Evolutionary conservation across 2,329 filamentous ascomycete genomes (phyloP), one percentile per base, ranked within the genome.

Genomic region (Alternaria incomplexa): DNA sequence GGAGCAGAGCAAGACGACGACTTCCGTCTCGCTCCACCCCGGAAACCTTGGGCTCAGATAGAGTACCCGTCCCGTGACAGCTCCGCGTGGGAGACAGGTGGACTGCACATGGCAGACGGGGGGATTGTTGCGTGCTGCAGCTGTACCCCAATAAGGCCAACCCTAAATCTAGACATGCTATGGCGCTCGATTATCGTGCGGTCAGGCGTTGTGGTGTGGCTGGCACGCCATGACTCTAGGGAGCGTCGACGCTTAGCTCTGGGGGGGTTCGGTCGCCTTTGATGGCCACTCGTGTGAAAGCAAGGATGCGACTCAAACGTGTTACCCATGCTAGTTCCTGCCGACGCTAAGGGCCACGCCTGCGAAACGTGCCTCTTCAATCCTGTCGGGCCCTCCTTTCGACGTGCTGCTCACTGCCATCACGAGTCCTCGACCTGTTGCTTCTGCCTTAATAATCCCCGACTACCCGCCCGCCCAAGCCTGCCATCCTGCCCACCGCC

Each of bases 341-440:
- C 56, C 60, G 60, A 62, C 60, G 22, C 60, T 62, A 62, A 36
- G 45, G 60, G 60, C 58, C 63, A 69, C 69, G 69, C 68, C 70
- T 67, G 71, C 66, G 61, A 75, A 66, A 61, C 63, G 61, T 60
- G 65, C 58, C 64, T 63, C 65, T 65, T 67, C 68, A 72, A 72
- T 70, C 69, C 69, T 67, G 61, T 62, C 65, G 62, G 56, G 62
- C 67, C 48, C 72, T 70, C 69, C 73, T 69, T 71, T 73, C 67
- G 65, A 61, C 63, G 54, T 59, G 57, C 45, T 59, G 57, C 47
- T 56, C 50, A 25, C 43, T 47, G 15, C 53, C 46, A 46, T 46
- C 40, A 17, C 59, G 40, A n/a, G 56, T 23, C 46, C 28, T 20
- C 43, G 17, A 52, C 43, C 54, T 46, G 36, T 56, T 58, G 58